These are phyloP conservation scores for Debaryomyces robertsiae DNA, from an alignment of 1,139 yeast genomes.

Conservation along the genomic window DNA sequence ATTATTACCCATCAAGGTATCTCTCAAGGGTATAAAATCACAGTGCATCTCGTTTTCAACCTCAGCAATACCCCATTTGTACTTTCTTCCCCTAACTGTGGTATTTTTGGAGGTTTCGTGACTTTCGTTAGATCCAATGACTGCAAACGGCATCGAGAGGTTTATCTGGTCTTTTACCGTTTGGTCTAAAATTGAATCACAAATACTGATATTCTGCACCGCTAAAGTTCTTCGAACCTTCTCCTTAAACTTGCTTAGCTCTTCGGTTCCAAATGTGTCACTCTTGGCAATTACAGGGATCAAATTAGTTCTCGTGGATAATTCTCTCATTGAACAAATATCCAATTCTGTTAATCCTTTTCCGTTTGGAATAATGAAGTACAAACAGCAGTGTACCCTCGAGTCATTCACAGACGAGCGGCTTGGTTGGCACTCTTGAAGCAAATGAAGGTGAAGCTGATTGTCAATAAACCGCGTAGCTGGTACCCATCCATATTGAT, in stretches of 20 bases:
- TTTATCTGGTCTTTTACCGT: slow-evolving; percentile 33
- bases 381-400: slow-evolving; percentile 76
- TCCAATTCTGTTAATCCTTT: slow-evolving; percentile 61
- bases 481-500: slow-evolving; percentile 60
- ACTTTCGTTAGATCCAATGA: slow-evolving; percentile 53
- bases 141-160: slow-evolving; percentile 56
- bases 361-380: slow-evolving; percentile 63
- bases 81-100: slow-evolving; percentile 61
- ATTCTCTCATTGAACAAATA: slow-evolving; percentile 66
- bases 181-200: slow-evolving; percentile 54
- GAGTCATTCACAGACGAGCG: slow-evolving; percentile 52
- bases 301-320: slow-evolving; percentile 65
- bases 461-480: slow-evolving; percentile 60
- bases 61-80: slow-evolving; percentile 75
- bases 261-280: slow-evolving; percentile 59
- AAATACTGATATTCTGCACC: slow-evolving; percentile 54
- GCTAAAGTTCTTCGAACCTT: slow-evolving; percentile 46
- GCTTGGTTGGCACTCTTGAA: slow-evolving; percentile 73
- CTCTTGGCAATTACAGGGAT: slow-evolving; percentile 79
- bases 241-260: slow-evolving; percentile 44
- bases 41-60: slow-evolving; percentile 67
- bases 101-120: slow-evolving; percentile 35
- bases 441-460: slow-evolving; percentile 58
- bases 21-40: slow-evolving; percentile 60
- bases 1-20: slow-evolving; percentile 52